Evolutionary conservation across 257 asterid genomes (phyloP).

Genomic region (Penstemon eatonii): DNA sequence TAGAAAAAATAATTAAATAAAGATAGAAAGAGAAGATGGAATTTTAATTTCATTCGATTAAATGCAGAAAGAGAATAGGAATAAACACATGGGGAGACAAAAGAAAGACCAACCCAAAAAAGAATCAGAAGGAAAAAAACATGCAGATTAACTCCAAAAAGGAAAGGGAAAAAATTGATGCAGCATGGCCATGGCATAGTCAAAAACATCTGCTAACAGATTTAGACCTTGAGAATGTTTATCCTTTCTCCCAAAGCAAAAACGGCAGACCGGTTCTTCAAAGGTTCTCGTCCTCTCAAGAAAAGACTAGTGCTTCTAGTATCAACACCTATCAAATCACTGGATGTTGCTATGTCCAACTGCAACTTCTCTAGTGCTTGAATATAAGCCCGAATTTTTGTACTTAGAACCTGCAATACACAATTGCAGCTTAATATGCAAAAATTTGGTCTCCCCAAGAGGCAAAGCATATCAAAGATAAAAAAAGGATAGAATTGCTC

Average conservation of each 20-base stretch:
- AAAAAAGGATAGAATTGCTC: not conserved
- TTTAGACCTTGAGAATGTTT: constrained; percentile 82
- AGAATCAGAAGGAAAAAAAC: constrained; percentile 2
- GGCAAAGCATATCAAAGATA: not conserved
- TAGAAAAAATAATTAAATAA: not conserved
- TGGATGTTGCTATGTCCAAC: constrained; percentile 94
- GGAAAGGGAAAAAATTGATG: constrained; percentile 17
- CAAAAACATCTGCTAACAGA: constrained; percentile 17
- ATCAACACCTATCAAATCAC: constrained; percentile 95
- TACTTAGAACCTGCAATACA: constrained; percentile 74
- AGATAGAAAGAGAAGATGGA: not conserved
- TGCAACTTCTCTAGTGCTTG: constrained; percentile 98
- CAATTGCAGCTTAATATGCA: constrained; percentile 21
- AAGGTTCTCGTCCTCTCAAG: constrained; percentile 93
- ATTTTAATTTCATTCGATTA: constrained; percentile 2
- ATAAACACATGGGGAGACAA: not conserved
- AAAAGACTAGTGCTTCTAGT: constrained; percentile 92
- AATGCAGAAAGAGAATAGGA: not conserved
- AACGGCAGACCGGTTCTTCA: constrained; percentile 98
- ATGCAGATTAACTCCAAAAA: constrained; percentile 9
- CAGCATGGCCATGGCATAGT: not conserved
- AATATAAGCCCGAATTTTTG: constrained; percentile 95
- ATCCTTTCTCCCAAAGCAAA: constrained; percentile 98
- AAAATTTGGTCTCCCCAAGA: constrained; percentile 17
- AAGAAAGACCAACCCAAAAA: constrained; percentile 10